Base-by-base conservation (phyloP, 345 rosid species). In the Ceriops zippeliana region DNA sequence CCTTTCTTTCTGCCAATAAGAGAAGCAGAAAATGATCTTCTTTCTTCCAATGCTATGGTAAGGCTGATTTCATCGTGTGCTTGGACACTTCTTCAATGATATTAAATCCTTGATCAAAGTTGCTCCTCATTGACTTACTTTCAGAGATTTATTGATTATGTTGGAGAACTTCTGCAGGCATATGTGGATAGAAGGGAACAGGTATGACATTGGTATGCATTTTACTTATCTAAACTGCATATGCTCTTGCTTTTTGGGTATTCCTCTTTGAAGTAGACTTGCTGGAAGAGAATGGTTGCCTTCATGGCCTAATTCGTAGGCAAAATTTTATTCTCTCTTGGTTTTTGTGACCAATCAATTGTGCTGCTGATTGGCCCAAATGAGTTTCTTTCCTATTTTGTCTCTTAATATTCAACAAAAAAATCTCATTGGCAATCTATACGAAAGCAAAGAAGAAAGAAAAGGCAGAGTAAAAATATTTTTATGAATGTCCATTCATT, bases 171-270 rank as follows among this genome's bases (percentile, higher is more conserved):
- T 70, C 76, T 95, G 81, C 97, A 93, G 77, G 90, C 97, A 57
- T 90, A 86, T 67, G 96, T 93, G 77, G 98, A 93, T 62, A 84
- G 98, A 79, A 81, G 91, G 61, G 99, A 90, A 69, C 99, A 95
- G 96, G 99, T 95, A 68, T 67, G 76, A 15, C 73, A 54, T 66
- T 73, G 47, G 20, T 67, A 11, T 73, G 62, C 66, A 54, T 49
- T 42, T 57, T 58, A 11, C 51, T 11, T 3, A 5, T 21, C 28
- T 42, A 31, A 19, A 21, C 34, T 54, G 28, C 34, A 21, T 61
- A 56, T 58, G 11, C 24, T n/a, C 13, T 2, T 31, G n/a, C 10
- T 21, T n/a, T 21, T 42, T 65, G 28, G 58, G 47, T n/a, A 2
- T 31, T 31, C 20, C 59, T 52, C 35, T 31, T 52, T 52, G n/a